These are phyloP conservation scores for Coriaria nepalensis DNA, from an alignment of 306 rosid genomes.

Conservation along the genomic window DNA sequence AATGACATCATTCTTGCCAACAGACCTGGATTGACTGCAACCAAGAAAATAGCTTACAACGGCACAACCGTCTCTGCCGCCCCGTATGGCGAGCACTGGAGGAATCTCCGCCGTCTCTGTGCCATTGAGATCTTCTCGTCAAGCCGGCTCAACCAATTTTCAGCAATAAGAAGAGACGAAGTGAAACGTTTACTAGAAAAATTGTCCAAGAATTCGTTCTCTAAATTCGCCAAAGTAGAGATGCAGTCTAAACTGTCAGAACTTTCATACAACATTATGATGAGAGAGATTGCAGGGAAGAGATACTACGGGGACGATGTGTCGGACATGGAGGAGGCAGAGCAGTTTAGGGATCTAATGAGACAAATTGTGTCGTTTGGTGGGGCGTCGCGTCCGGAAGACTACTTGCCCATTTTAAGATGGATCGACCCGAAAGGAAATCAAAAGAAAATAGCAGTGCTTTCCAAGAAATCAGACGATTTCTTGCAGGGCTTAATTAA, in stretches of 20 bases:
- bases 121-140: constrained; percentile 44
- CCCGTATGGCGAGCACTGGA: constrained; percentile 64
- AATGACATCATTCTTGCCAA: constrained; percentile 46
- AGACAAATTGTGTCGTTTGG: constrained; percentile 11
- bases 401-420: constrained; percentile 32
- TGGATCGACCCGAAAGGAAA: too few species aligned
- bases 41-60: constrained; percentile 35
- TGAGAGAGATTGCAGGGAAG: constrained; percentile 57
- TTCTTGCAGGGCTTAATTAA: too few species aligned
- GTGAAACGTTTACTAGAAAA: constrained; percentile 18
- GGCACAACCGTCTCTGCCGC: constrained; percentile 13
- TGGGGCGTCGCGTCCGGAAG: constrained; percentile 16
- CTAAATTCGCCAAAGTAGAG: constrained; percentile 21
- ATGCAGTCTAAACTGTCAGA: constrained; percentile 22
- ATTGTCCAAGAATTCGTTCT: constrained; percentile 1
- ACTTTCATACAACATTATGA: constrained; percentile 10
- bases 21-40: constrained; percentile 15
- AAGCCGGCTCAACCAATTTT: constrained; percentile 17
- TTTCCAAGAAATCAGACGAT: too few species aligned
- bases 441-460: too few species aligned
- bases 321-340: constrained; percentile 24
- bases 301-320: constrained; percentile 32
- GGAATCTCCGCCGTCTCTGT: constrained; percentile 57
- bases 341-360: constrained; percentile 23
- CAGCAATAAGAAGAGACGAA: constrained; percentile 32